phyloP scores from a whole-genome alignment of 352 stramenopile genomes.

The Peronosclerospora sorghi region DNA sequence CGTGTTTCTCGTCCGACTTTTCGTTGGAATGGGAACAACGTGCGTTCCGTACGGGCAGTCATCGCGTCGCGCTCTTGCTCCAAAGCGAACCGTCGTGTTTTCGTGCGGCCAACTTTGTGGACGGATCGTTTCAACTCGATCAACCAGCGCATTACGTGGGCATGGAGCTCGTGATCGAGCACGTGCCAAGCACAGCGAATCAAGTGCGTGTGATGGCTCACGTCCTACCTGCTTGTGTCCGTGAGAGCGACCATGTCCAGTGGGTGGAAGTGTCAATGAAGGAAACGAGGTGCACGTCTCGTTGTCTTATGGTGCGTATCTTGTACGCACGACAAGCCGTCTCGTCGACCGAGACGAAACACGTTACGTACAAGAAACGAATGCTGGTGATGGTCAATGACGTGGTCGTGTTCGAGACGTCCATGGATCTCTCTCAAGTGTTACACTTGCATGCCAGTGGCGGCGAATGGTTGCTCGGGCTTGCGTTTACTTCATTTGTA shows the following conservation, averaged over 20 bases:
- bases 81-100: constrained; percentile 24
- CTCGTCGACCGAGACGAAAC: constrained; percentile 11
- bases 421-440: constrained; percentile 36
- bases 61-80: constrained; percentile 24
- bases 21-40: constrained; percentile 20
- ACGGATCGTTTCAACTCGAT: constrained; percentile 31
- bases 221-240: constrained; percentile 20
- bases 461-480: constrained; percentile 42
- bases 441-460: constrained; percentile 25
- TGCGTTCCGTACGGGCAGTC: constrained; percentile 10
- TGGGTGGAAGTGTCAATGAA: constrained; percentile 15
- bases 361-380: constrained; percentile 46
- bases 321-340: constrained; percentile 41
- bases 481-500: constrained; percentile 30
- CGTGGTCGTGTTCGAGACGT: constrained; percentile 31
- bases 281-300: background rate
- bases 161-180: constrained; percentile 20
- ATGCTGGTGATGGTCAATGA: constrained; percentile 33
- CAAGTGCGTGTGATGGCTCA: constrained; percentile 23
- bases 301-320: constrained; percentile 25
- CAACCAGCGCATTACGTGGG: constrained; percentile 13
- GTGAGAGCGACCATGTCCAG: constrained; percentile 21
- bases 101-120: constrained; percentile 13
- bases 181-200: constrained; percentile 12
- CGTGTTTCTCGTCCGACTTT: constrained; percentile 34